Percentiles rank a stretch among this genome's conserved stretches.
These are phyloP conservation scores for Calonectria multiphialidica DNA, from an alignment of 2,329 filamentous ascomycete species.

Conservation along the genomic window DNA sequence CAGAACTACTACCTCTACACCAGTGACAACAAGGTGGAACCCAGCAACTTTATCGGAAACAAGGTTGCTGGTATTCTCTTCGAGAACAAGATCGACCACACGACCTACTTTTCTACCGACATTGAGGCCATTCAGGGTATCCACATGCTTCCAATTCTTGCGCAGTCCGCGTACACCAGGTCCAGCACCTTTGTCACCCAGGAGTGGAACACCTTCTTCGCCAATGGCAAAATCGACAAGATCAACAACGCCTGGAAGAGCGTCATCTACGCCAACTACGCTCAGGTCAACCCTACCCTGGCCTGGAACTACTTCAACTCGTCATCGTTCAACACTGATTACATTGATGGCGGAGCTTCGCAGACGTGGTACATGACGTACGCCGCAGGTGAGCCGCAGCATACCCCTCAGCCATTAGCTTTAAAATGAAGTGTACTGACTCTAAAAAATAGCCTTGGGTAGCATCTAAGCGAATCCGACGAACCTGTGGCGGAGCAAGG, in stretches of 20 bases:
- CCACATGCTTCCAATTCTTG: slow-evolving; percentile 84
- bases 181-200: slow-evolving; percentile 77
- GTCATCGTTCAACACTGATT: slow-evolving; percentile 72
- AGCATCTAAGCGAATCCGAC: slow-evolving; percentile 18
- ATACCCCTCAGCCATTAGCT: background rate
- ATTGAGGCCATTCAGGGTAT: slow-evolving; percentile 82
- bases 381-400: slow-evolving; percentile 73
- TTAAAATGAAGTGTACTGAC: slow-evolving; percentile 28
- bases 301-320: slow-evolving; percentile 83
- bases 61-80: slow-evolving; percentile 81
- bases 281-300: slow-evolving; percentile 76
- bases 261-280: slow-evolving; percentile 85
- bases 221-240: slow-evolving; percentile 71
- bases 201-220: slow-evolving; percentile 88
- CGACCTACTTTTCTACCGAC: slow-evolving; percentile 85
- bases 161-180: slow-evolving; percentile 76
- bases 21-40: slow-evolving; percentile 76
- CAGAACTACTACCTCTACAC: slow-evolving; percentile 87
- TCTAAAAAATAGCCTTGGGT: slow-evolving; percentile 34
- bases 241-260: slow-evolving; percentile 87
- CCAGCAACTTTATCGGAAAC: slow-evolving; percentile 83
- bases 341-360: slow-evolving; percentile 86
- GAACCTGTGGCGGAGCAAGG: slow-evolving; percentile 2
- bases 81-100: slow-evolving; percentile 95
- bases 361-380: slow-evolving; percentile 88